phyloP scores from a whole-genome alignment of 441 rosid genomes.

The Populus hybrid region DNA sequence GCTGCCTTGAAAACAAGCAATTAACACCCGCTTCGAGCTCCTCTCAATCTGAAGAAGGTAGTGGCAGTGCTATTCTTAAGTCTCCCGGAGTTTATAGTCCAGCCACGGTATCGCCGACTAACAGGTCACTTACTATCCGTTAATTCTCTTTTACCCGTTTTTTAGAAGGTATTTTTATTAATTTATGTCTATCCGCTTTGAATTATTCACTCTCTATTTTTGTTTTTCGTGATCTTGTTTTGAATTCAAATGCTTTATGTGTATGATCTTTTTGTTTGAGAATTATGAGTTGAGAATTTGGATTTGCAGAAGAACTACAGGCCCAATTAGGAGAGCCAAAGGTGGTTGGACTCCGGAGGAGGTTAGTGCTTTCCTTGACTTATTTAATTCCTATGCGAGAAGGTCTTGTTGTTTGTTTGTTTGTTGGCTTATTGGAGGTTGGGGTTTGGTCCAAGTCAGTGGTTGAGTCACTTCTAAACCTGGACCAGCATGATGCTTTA shows the following conservation, averaged over 20 bases:
- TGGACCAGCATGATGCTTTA: neutral
- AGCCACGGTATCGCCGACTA: slow-evolving; percentile 57
- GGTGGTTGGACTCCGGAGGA: slow-evolving; percentile 99
- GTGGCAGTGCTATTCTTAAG: slow-evolving; percentile 62
- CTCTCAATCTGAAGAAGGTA: slow-evolving; percentile 81
- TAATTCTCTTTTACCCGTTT: neutral
- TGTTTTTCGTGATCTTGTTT: neutral
- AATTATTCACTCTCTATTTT: neutral
- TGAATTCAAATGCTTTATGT: slow-evolving; percentile 1
- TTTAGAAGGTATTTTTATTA: neutral
- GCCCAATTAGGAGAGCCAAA: slow-evolving; percentile 94
- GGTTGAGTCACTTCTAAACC: slow-evolving; percentile 4
- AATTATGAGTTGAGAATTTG: slow-evolving; percentile 19
- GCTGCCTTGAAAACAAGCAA: slow-evolving; percentile 84
- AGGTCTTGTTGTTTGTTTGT: neutral
- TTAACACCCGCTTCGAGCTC: slow-evolving; percentile 68
- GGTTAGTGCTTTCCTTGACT: slow-evolving; percentile 40
- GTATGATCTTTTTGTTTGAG: neutral
- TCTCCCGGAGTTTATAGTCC: slow-evolving; percentile 75
- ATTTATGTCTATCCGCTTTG: neutral
- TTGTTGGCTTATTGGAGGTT: slow-evolving; percentile 4
- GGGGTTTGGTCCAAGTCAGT: neutral
- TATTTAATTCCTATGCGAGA: neutral
- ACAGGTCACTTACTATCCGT: slow-evolving; percentile 38
- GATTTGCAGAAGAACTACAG: slow-evolving; percentile 80